Base-by-base conservation (phyloP, 2,329 filamentous ascomycete genomes). In the Aspergillus hortae region DNA sequence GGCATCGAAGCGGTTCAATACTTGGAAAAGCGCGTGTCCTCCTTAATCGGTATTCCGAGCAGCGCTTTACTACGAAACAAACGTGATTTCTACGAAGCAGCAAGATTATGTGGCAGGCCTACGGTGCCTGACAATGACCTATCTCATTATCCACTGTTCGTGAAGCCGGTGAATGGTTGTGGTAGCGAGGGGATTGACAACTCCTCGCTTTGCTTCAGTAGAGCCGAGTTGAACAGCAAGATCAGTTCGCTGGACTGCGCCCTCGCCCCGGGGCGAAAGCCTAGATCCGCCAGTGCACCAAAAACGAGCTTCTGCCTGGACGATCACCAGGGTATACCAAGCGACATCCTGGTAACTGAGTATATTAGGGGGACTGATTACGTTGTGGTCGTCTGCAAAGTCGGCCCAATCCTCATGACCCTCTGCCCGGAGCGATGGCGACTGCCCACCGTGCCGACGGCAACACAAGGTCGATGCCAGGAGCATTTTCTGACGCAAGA, bases 151-250 rank as follows among this genome's bases (percentile, higher is more conserved):
- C 59, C 60, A 4, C 17, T 63, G 21, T 60, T 63, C 19, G 59
- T 63, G 3, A 62, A 62, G 42, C 57, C 60, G 4, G 59, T 59
- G 6, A 57, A 51, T 25, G 53, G 60, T 2, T 63, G 57, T 45
- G 56, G 50, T 14, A 61, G 59, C 32, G 52, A 56, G 46, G 45
- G 55, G 43, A 59, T 61, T 33, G 53, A 58, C 36, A 48, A 57
- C 23, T 48, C 56, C 30, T 63, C 60, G 11, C 44, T 61, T 4
- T 63, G 57, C 35, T 53, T 48, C 9, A 47, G 57, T 33, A 51
- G 57, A 42, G 43, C 17, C 6, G 58, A 57, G 32, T 48, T 61
- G 15, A 25, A 33, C 30, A 33, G 30, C 30, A 33, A 33, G 30
- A 33, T 33, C 30, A 33, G 30, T 33, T 6, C 30, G 30, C 30